Percentiles rank a stretch among this genome's conserved stretches.
Evolutionary conservation across 345 rosid genomes (phyloP).

Genomic region (Streptanthus diversifolius): DNA sequence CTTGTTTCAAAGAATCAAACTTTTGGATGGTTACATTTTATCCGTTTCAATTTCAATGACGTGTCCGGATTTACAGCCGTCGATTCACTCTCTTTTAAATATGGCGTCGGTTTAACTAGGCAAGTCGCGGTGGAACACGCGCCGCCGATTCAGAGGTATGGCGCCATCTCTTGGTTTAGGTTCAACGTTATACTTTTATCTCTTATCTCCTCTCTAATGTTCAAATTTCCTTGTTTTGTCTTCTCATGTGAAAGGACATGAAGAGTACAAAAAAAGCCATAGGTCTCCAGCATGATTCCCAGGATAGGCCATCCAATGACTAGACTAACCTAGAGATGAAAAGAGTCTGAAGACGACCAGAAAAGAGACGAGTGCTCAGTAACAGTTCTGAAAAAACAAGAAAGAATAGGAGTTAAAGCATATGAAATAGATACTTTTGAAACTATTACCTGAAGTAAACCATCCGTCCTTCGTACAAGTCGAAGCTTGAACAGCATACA

Average conservation of each 20-base stretch:
- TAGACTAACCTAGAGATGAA: conserved; percentile 90
- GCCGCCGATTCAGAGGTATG: no score
- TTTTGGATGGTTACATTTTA: conserved; percentile 1
- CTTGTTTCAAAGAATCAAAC: neutral
- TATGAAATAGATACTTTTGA: neutral
- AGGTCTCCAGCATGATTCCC: conserved; percentile 88
- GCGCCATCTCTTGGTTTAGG: neutral
- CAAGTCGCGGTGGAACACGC: neutral
- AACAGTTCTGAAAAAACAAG: neutral
- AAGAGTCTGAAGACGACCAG: conserved; percentile 55
- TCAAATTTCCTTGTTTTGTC: no score
- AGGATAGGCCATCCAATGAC: conserved; percentile 94
- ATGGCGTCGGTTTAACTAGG: neutral
- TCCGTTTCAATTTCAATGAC: conserved; percentile 7
- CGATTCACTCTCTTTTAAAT: neutral
- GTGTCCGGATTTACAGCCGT: conserved; percentile 11
- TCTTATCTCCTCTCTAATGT: no score
- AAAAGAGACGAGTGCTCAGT: conserved; percentile 3
- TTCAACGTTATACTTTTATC: no score
- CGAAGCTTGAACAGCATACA: no score
- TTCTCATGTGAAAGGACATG: conserved; percentile 61
- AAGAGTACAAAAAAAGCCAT: conserved; percentile 89
- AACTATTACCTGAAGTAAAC: no score
- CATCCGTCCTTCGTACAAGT: no score
- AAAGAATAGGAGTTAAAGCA: neutral